Conservation (phyloP, 108 stramenopile species). For the Hondaea fermentalgiana region DNA sequence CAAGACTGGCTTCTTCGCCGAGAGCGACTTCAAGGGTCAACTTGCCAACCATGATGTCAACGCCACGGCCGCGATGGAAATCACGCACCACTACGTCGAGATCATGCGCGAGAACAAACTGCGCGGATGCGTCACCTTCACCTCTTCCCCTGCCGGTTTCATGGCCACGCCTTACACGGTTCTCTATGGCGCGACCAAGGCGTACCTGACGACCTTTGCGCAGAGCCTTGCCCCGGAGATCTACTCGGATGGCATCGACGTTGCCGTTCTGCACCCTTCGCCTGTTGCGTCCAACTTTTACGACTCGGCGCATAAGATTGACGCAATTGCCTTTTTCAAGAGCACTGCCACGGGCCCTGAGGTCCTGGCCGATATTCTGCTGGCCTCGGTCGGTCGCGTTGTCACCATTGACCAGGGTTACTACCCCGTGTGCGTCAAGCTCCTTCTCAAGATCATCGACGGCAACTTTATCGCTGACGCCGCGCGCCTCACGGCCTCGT, state of each 20-base stretch:
- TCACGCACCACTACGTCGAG: conserved; percentile 85
- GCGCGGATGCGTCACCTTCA: conserved; percentile 85
- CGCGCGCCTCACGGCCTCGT: conserved; percentile 71
- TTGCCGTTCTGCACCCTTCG: conserved; percentile 89
- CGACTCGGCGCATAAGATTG: conserved; percentile 53
- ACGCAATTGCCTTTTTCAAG: conserved; percentile 60
- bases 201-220: conserved; percentile 86
- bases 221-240: conserved; percentile 78
- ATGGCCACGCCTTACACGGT: conserved; percentile 95
- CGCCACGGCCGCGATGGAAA: conserved; percentile 74
- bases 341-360: conserved; percentile 79
- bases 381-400: conserved; percentile 77
- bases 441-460: conserved; percentile 77
- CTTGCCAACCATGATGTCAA: conserved; percentile 20
- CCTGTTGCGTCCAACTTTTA: conserved; percentile 95
- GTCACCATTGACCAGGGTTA: conserved; percentile 60
- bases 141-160: conserved; percentile 88
- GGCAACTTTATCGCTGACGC: conserved; percentile 83
- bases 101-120: conserved; percentile 59
- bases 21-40: conserved; percentile 55
- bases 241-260: conserved; percentile 80
- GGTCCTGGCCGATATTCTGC: conserved; percentile 72
- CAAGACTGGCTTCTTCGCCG: conserved; percentile 95
- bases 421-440: conserved; percentile 41
- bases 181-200: conserved; percentile 97